phyloP scores from a whole-genome alignment of 495 filamentous ascomycete genomes.

The Lophium mytilinum region DNA sequence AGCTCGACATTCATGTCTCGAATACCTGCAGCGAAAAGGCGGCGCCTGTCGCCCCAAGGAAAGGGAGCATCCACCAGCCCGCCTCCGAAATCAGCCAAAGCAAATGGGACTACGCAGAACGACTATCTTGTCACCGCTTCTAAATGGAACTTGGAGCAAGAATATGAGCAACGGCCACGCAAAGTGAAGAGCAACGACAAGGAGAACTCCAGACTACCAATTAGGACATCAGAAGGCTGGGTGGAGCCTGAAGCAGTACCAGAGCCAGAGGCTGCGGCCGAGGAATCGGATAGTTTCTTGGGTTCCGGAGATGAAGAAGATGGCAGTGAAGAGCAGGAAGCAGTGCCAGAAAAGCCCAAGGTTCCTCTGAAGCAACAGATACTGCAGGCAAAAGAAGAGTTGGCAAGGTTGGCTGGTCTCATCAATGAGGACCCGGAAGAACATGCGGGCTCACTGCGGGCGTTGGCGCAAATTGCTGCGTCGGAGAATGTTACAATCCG shows the following conservation, averaged over 20 bases:
- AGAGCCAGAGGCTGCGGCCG: conserved; percentile 34
- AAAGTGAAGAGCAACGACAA: conserved; percentile 59
- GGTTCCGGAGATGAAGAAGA: conserved; percentile 43
- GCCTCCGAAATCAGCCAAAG: conserved; percentile 26
- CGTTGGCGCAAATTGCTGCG: conserved; percentile 64
- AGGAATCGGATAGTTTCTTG: conserved; percentile 45
- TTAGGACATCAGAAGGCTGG: conserved; percentile 69
- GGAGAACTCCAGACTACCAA: conserved; percentile 67
- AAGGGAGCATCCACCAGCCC: conserved; percentile 31
- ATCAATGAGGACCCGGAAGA: conserved; percentile 94
- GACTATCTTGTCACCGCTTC: conserved; percentile 37
- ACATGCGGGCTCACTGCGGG: conserved; percentile 62
- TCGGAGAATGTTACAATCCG: conserved; percentile 61
- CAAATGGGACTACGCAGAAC: neutral
- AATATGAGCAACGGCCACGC: conserved; percentile 73
- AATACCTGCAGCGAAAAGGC: conserved; percentile 20
- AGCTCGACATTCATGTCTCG: conserved; percentile 12
- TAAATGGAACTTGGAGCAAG: conserved; percentile 83
- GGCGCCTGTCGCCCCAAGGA: conserved; percentile 23
- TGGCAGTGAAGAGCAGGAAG: conserved; percentile 45
- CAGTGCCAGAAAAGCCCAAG: conserved; percentile 46
- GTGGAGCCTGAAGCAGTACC: conserved; percentile 50
- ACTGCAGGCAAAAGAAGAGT: conserved; percentile 79
- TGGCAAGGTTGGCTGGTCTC: conserved; percentile 69
- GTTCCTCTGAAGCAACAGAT: conserved; percentile 71